Evolutionary conservation across 1,284 basidiomycete genomes (phyloP).

Genomic region (Rhodotorula sp.): DNA sequence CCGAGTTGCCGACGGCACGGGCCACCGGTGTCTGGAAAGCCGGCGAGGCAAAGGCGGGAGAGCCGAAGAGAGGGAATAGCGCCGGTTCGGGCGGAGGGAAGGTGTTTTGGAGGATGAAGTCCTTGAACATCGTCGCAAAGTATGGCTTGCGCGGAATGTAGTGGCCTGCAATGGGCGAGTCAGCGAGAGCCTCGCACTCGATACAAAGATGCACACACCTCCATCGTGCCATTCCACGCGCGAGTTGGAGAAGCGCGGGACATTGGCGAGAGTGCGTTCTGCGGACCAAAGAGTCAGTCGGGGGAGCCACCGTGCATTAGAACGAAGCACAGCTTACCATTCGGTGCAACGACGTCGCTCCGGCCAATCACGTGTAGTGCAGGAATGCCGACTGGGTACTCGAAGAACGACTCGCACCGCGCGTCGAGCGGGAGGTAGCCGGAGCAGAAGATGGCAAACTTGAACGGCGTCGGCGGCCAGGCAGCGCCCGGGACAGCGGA

Average conservation of each 20-base stretch:
- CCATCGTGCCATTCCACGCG: conserved; percentile 11
- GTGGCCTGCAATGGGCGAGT: not conserved
- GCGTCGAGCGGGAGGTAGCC: not conserved
- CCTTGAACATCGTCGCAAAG: not conserved
- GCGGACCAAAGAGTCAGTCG: not conserved
- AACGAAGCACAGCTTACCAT: not conserved
- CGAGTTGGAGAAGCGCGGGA: not conserved
- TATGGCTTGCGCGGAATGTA: conserved; percentile 8
- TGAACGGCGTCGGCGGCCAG: not conserved
- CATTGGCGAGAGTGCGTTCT: not conserved
- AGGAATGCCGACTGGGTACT: not conserved
- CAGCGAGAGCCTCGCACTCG: too few relatives aligned
- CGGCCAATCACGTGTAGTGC: conserved; percentile 4
- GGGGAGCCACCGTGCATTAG: not conserved
- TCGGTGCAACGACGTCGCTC: conserved; percentile 2
- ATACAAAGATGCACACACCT: not conserved
- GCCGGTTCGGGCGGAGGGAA: not conserved
- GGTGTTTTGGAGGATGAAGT: conserved; percentile 1
- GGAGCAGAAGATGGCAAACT: not conserved
- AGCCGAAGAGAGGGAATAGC: not conserved
- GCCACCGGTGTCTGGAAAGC: too few relatives aligned
- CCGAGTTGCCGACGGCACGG: not conserved
- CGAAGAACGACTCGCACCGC: not conserved
- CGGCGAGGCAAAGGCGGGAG: not conserved
- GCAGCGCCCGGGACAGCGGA: not conserved